Evolutionary conservation across 108 stramenopile genomes (phyloP), one percentile per base, ranked within the genome.

Genomic region (Fistulifera pelliculosa): DNA sequence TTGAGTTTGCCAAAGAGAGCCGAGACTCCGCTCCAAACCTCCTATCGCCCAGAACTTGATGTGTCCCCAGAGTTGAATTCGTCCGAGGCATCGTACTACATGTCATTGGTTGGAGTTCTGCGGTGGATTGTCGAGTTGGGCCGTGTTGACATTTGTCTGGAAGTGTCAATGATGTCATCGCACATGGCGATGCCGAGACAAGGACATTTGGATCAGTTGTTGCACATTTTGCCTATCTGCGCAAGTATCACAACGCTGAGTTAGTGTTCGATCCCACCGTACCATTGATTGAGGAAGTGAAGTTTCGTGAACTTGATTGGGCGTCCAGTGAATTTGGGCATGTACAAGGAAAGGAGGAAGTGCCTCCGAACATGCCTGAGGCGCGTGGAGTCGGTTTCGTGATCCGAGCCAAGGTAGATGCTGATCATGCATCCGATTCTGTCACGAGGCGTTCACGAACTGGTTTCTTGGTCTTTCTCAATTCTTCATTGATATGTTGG

Each of bases 201-300:
- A 28, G 70, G 65, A n/a, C 70, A 71, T 44, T 22, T 69, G 6
- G 31, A 35, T 35, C 18, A 53, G 19, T 4, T 53, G 31, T 35
- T 35, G 31, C 31, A 35, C 8, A 35, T 35, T 35, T 64, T 41
- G 61, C 43, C 26, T 56, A 68, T 44, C 35, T 68, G 22, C 55
- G 61, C 43, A 54, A 49, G 52, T 23, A 69, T 41, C 67, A 69
- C 44, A 65, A 69, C 54, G 44, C 73, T 18, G 59, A 61, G 23
- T 54, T 81, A 62, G 66, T 75, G 6, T 61, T 74, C 51, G 79
- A 80, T 49, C 77, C 73, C 0, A 69, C 62, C 17, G 25, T 54
- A 6, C 65, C 69, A 2, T 42, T 35, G 0, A 54, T 71, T 38
- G 66, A 73, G 49, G 23, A 6, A 11, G 16, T 12, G 0, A 15